Percentiles rank a stretch among this genome's conserved stretches.
Conservation (phyloP, 1,139 yeast genomes). For the Yamadazyma taylorii region DNA sequence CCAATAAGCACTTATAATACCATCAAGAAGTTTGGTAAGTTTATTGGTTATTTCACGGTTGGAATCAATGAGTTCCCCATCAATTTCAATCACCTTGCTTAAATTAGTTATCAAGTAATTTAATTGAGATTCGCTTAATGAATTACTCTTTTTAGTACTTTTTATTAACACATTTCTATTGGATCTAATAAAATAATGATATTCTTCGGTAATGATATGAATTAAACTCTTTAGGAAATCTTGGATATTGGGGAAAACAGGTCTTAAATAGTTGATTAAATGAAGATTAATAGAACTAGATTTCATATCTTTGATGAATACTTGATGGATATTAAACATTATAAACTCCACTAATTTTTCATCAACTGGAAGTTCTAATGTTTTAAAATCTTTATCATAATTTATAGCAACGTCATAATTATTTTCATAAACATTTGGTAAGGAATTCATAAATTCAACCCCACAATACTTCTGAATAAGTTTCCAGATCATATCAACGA, state of each 20-base stretch:
- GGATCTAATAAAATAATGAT: constrained; percentile 35
- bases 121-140: constrained; percentile 27
- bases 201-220: constrained; percentile 32
- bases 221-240: constrained; percentile 19
- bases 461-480: constrained; percentile 38
- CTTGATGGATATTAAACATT: constrained; percentile 29
- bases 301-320: constrained; percentile 12
- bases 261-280: constrained; percentile 8
- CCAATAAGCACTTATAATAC: background rate
- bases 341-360: constrained; percentile 25
- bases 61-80: background rate
- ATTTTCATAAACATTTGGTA: constrained; percentile 13
- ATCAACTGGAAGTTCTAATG: constrained; percentile 11
- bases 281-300: constrained; percentile 12
- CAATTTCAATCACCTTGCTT: constrained; percentile 15
- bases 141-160: constrained; percentile 9
- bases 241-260: constrained; percentile 1
- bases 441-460: constrained; percentile 13
- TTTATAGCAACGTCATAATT: constrained; percentile 10
- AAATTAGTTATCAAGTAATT: constrained; percentile 15
- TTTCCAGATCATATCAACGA: constrained; percentile 31
- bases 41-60: background rate
- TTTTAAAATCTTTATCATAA: constrained; percentile 7
- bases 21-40: background rate
- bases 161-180: constrained; percentile 22